Conservation (phyloP, 306 rosid species). For the Canavalia gladiata region DNA sequence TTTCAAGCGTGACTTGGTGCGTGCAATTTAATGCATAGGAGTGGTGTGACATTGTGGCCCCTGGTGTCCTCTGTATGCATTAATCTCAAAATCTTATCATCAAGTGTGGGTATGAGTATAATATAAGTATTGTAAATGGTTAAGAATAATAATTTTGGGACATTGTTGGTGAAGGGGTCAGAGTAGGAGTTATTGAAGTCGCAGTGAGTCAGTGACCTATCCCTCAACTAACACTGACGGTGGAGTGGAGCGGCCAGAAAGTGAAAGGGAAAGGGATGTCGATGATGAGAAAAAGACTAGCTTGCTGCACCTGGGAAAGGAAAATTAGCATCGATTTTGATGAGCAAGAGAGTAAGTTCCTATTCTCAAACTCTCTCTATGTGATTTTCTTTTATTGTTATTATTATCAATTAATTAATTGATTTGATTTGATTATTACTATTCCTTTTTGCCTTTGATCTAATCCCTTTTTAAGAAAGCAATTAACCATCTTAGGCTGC, state of each 20-base stretch:
- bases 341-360: conserved; percentile 75
- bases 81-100: conserved; percentile 4
- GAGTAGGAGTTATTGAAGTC: conserved; percentile 49
- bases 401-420: no score
- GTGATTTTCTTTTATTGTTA: background rate
- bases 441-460: background rate
- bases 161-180: conserved; percentile 48
- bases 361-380: background rate
- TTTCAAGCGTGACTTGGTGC: conserved; percentile 40
- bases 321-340: conserved; percentile 83
- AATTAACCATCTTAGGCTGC: no score
- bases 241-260: conserved; percentile 15
- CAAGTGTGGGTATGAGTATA: background rate
- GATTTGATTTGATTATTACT: background rate
- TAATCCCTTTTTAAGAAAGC: background rate
- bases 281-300: conserved; percentile 72
- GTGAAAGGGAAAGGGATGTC: conserved; percentile 42
- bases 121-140: conserved; percentile 2
- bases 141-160: conserved; percentile 30
- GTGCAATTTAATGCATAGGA: conserved; percentile 43
- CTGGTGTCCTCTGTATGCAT: conserved; percentile 24
- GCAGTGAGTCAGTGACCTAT: conserved; percentile 28
- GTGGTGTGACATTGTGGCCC: conserved; percentile 46
- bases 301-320: conserved; percentile 75
- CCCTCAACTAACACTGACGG: background rate